Conservation (phyloP, 306 rosid genomes). For the Arachis hypogaea region DNA sequence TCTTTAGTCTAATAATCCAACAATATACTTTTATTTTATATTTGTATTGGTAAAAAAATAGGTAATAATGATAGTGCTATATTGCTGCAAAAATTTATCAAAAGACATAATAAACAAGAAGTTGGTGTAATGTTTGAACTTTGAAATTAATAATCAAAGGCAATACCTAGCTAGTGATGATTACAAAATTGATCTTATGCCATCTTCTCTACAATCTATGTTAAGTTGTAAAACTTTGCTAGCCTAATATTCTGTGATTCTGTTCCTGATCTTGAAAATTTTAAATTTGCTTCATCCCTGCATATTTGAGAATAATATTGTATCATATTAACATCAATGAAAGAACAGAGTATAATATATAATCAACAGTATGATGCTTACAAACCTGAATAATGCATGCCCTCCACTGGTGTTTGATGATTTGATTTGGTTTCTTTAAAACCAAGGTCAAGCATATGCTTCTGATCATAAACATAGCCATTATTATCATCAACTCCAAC, state of each 20-base stretch:
- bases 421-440: slow-evolving; percentile 13
- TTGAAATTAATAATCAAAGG: no score
- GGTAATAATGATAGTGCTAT: no score
- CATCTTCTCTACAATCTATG: slow-evolving; percentile 19
- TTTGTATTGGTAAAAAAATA: no score
- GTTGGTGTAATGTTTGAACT: no score
- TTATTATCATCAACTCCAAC: neutral
- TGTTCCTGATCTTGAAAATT: slow-evolving; percentile 44
- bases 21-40: no score
- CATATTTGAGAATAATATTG: slow-evolving; percentile 32
- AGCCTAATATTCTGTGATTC: slow-evolving; percentile 39
- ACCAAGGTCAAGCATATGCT: neutral
- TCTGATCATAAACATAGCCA: neutral
- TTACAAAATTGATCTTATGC: slow-evolving; percentile 14
- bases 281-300: slow-evolving; percentile 46
- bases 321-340: neutral
- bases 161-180: neutral
- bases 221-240: slow-evolving; percentile 26
- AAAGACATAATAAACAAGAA: no score
- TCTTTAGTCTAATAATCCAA: no score
- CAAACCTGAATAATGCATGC: slow-evolving; percentile 44
- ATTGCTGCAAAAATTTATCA: neutral
- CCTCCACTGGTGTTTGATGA: slow-evolving; percentile 32
- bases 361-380: neutral
- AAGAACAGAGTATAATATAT: neutral